phyloP scores from a whole-genome alignment of 345 rosid genomes.

The Eucalyptus guilfoylei region DNA sequence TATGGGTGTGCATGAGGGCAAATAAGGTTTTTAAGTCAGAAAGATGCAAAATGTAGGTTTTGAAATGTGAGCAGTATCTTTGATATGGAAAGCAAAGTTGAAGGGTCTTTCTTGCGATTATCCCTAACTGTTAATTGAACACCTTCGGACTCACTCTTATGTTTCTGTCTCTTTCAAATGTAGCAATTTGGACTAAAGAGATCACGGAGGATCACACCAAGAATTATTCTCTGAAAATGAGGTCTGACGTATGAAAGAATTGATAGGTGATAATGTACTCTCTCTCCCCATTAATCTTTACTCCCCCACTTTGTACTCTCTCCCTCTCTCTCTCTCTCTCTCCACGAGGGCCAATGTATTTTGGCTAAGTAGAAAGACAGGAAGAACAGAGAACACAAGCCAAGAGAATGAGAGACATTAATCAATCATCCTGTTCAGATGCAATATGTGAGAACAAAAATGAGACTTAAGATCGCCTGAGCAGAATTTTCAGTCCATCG shows the following conservation, averaged over 20 bases:
- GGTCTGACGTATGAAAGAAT: not conserved
- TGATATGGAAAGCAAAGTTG: not conserved
- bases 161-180: not conserved
- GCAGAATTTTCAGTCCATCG: not conserved
- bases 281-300: not conserved
- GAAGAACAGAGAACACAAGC: not conserved
- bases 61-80: not conserved
- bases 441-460: not conserved
- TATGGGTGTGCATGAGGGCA: not conserved
- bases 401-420: not conserved
- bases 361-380: not conserved
- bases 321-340: not conserved
- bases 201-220: not conserved
- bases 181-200: not conserved
- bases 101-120: not conserved
- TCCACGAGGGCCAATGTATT: not conserved
- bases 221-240: not conserved
- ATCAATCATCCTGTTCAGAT: not conserved
- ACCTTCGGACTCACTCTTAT: not conserved
- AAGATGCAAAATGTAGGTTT: not conserved
- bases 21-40: not conserved
- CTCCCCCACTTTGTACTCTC: not conserved
- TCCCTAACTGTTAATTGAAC: not conserved
- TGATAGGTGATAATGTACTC: not conserved
- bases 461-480: not conserved